Evolutionary conservation across 139 green algal species (phyloP), one percentile per base, ranked within the genome.

Genomic region (Chlorella sp.): DNA sequence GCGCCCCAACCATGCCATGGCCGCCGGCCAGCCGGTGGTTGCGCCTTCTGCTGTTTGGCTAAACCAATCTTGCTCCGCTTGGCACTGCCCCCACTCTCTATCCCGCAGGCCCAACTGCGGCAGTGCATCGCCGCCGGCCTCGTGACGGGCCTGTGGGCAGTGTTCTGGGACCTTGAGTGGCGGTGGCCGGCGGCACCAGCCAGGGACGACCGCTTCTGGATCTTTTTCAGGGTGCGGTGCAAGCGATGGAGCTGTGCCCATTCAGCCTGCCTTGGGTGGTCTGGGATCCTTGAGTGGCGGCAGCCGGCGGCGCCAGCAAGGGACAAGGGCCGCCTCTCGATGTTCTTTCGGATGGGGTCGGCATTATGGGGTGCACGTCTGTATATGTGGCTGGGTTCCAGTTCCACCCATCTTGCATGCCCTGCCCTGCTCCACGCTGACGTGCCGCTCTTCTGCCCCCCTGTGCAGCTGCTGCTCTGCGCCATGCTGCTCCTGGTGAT

Each of bases 381-480:
- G 22, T 14, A 30, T 14, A 30, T 14, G 16, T 65, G 58, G 26
- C 60, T 68, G 9, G 58, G 9, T 14, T 68, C 9, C 60, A 2
- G 60, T n/a, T 68, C 9, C 62, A 38, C 62, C 3, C 28, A 36
- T 38, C 62, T 16, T 40, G 62, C 68, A 44, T 48, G 41, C 41
- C 70, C 11, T 11, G 19, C 41, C 26, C 41, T 1, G 1, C 38
- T 54, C 6, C 40, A 4, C 38, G 19, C 38, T 38, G 17, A 13
- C 69, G 28, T 17, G n/a, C 38, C 20, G 17, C 20, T 41, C 38
- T n/a, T n/a, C 8, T 24, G 16, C 26, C 36, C 34, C 9, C 34
- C 9, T 26, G 13, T 51, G 77, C 77, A 83, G 77, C 24, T 83
- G 38, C 40, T 83, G 38, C 58, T 83, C 14, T 83, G 77, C 77